A percentile compares a stretch with the other conserved stretches of the same genome.
Evolutionary conservation across 208 protist species (phyloP).

Genomic region (Trypanosoma cruzi): DNA sequence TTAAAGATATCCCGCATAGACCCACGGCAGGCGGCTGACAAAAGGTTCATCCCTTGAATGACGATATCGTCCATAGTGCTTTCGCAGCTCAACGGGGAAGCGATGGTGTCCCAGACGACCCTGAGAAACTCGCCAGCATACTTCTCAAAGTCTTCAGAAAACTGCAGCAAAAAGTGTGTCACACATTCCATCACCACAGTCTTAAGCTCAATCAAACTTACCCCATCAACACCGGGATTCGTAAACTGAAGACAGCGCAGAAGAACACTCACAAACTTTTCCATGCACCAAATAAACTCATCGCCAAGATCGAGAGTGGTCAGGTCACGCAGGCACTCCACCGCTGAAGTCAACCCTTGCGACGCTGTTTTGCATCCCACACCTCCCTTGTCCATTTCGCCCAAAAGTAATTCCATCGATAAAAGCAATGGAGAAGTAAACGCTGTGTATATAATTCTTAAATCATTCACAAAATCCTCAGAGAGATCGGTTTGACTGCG

Average conservation of each 20-base stretch:
- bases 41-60: slow-evolving; percentile 87
- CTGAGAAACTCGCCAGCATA: slow-evolving; percentile 87
- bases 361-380: slow-evolving; percentile 30
- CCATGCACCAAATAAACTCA: slow-evolving; percentile 91
- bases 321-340: slow-evolving; percentile 85
- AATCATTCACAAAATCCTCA: slow-evolving; percentile 54
- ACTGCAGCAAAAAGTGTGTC: slow-evolving; percentile 91
- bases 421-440: slow-evolving; percentile 36
- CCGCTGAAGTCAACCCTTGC: slow-evolving; percentile 50
- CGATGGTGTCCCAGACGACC: slow-evolving; percentile 88
- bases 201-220: slow-evolving; percentile 73
- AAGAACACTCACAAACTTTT: slow-evolving; percentile 64
- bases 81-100: slow-evolving; percentile 42
- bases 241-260: slow-evolving; percentile 54
- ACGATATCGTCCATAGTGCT: slow-evolving; percentile 84
- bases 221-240: slow-evolving; percentile 30
- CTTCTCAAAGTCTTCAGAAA: slow-evolving; percentile 94
- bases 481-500: slow-evolving; percentile 57
- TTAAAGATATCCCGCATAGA: slow-evolving; percentile 83
- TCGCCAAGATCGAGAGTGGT: slow-evolving; percentile 94
- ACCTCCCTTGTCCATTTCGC: slow-evolving; percentile 12
- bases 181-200: slow-evolving; percentile 85
- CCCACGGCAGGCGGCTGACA: slow-evolving; percentile 83
- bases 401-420: slow-evolving; percentile 27
- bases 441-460: slow-evolving; percentile 65